A percentile compares a stretch with the other conserved stretches of the same genome.
Evolutionary conservation across 2,329 filamentous ascomycete genomes (phyloP).

Genomic region (Chaetomiaceae sp.): DNA sequence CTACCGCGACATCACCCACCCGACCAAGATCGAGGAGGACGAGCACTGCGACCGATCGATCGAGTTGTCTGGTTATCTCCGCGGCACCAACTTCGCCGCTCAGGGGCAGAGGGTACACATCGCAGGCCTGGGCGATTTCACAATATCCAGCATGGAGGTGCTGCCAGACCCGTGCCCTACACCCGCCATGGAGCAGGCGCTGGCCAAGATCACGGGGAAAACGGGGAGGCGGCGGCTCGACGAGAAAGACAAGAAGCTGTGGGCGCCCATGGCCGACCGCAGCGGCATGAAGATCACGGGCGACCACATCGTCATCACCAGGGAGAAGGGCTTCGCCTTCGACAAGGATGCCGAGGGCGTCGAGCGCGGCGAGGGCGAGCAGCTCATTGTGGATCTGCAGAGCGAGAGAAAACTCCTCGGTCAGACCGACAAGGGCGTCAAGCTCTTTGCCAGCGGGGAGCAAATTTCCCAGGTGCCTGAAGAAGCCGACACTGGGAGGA

Average conservation of each 20-base stretch:
- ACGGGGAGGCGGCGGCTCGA: slow-evolving; percentile 74
- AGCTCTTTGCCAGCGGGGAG: slow-evolving; percentile 77
- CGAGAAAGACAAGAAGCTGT: slow-evolving; percentile 94
- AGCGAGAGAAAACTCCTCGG: slow-evolving; percentile 77
- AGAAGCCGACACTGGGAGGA: slow-evolving; percentile 58
- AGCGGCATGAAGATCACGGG: slow-evolving; percentile 95
- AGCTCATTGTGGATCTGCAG: slow-evolving; percentile 88
- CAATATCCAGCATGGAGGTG: slow-evolving; percentile 75
- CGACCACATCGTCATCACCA: slow-evolving; percentile 86
- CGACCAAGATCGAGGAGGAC: slow-evolving; percentile 83
- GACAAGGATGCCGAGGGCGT: slow-evolving; percentile 59
- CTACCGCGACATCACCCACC: slow-evolving; percentile 91
- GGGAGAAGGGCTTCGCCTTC: slow-evolving; percentile 71
- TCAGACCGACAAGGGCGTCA: slow-evolving; percentile 74
- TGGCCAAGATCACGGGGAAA: slow-evolving; percentile 81
- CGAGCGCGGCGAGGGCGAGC: slow-evolving; percentile 88
- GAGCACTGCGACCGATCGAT: slow-evolving; percentile 86
- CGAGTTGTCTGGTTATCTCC: slow-evolving; percentile 86
- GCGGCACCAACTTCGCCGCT: slow-evolving; percentile 89
- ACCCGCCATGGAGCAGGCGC: slow-evolving; percentile 80
- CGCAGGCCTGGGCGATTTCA: slow-evolving; percentile 86
- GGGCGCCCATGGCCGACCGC: slow-evolving; percentile 97
- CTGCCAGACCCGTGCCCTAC: slow-evolving; percentile 95
- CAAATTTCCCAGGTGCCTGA: slow-evolving; percentile 57
- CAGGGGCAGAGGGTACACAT: slow-evolving; percentile 85